These are phyloP conservation scores for Logfia minima DNA, from an alignment of 129 eudicot genomes.

Conservation along the genomic window DNA sequence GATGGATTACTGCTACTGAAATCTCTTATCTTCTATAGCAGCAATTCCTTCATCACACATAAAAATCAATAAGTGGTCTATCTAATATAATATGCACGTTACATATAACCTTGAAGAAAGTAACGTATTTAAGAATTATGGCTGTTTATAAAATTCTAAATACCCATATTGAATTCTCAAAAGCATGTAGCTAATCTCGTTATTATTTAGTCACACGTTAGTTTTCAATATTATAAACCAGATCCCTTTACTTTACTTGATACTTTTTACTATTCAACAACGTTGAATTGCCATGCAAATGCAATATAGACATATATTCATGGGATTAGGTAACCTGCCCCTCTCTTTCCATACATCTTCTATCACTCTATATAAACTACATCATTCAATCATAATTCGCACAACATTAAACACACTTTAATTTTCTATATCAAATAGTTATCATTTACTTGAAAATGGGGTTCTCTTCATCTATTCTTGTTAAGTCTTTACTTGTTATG, in stretches of 20 bases:
- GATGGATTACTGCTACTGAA: no score
- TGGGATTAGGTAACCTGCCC: constrained; percentile 65
- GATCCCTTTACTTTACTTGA: constrained; percentile 23
- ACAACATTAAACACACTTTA: constrained; percentile 17
- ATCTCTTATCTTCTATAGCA: no score
- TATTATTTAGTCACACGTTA: no score
- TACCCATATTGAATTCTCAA: no score
- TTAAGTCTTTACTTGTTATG: constrained; percentile 36
- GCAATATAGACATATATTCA: constrained; percentile 50
- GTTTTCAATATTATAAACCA: not conserved
- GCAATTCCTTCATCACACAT: no score
- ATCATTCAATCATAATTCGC: constrained; percentile 16
- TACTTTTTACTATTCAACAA: constrained; percentile 21
- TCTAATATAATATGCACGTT: no score
- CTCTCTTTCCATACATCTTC: constrained; percentile 30
- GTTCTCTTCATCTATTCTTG: constrained; percentile 20
- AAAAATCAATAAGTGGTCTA: no score
- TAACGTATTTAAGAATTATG: no score
- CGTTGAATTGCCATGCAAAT: constrained; percentile 56
- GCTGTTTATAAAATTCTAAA: no score
- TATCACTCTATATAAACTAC: constrained; percentile 41
- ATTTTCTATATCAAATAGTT: not conserved
- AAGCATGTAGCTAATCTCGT: no score
- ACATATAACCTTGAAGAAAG: no score
- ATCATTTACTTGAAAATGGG: constrained; percentile 27